Evolutionary conservation across 768 basidiomycete species (phyloP), one percentile per base, ranked within the genome.

Genomic region (Tremella yokohamensis): DNA sequence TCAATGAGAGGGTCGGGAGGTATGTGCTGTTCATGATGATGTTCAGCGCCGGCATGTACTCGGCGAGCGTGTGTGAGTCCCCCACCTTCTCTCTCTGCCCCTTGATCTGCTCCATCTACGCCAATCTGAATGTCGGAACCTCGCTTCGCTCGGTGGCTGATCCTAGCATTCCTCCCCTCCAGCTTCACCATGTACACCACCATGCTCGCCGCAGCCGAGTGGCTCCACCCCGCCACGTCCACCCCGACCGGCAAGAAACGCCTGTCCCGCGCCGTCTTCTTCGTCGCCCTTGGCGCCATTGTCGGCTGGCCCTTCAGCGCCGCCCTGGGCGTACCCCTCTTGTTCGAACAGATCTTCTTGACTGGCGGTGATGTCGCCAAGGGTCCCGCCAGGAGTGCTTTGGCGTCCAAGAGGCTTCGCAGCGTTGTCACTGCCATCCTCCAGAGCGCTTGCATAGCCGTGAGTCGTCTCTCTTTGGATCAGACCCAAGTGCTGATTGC

Each of bases 281-380:
- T 81, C 49, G 89, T 91, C 72, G 90, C 89, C 1, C 73, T 84
- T 6, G 93, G 90, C 4, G 89, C 85, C 1, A 83, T 98, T 50
- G 83, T 97, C 34, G 96, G 94, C 4, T 99, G 96, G 96, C 96
- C 96, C 6, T 99, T 99, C 74, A 81, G 89, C n/a, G 81, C 91
- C 16, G 85, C 89, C 0, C 81, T 97, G 7, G 84, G 89, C 0
- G 78, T 96, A 13, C 96, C 96, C 1, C 93, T 94, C 66, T 84
- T 93, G 12, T 75, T 89, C 47, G 96, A 98, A 74, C 90, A 98
- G 73, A 79, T 97, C 19, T 88, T 91, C 69, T 74, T 93, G 20
- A 83, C 80, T 54, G 85, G 87, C 39, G 82, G 81, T 8, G 92
- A 96, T 22, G 52, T 69, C 12, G 65, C 66, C 20, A 29, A 54